Conservation (phyloP, 345 rosid genomes). For the Lumnitzera racemosa region DNA sequence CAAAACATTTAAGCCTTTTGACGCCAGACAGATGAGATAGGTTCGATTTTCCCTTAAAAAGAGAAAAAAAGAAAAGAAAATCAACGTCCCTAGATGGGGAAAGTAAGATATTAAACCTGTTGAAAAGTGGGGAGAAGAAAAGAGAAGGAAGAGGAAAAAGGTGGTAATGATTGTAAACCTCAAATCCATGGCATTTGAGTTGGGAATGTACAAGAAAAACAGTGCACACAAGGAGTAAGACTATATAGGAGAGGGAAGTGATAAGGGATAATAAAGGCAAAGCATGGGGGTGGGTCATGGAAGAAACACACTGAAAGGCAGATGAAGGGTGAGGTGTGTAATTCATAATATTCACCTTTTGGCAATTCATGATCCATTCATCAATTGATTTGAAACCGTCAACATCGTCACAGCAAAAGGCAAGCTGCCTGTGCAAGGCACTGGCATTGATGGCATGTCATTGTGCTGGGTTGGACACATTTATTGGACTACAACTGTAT, state of each 20-base stretch:
- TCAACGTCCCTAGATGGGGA: not conserved
- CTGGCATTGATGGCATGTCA: too few species aligned
- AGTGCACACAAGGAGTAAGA: not conserved
- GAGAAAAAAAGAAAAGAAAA: not conserved
- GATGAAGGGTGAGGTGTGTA: too few species aligned
- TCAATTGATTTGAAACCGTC: too few species aligned
- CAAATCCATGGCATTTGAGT: conserved; percentile 19
- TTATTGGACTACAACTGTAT: too few species aligned
- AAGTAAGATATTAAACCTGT: conserved; percentile 10
- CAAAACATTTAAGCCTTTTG: not conserved
- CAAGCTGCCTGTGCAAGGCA: too few species aligned
- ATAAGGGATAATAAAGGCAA: not conserved
- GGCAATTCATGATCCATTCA: too few species aligned
- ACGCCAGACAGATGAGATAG: not conserved
- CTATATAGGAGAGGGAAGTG: not conserved
- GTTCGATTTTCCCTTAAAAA: not conserved
- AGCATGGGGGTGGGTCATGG: too few species aligned
- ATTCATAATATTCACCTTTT: too few species aligned
- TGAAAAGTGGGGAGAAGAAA: conserved; percentile 14
- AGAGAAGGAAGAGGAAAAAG: conserved; percentile 24
- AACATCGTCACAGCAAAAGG: too few species aligned
- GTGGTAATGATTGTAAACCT: conserved; percentile 6
- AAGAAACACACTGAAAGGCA: too few species aligned
- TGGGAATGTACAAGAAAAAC: not conserved
- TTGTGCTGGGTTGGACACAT: too few species aligned